Evolutionary conservation across 2,329 filamentous ascomycete genomes (phyloP), one percentile per base, ranked within the genome.

Genomic region (Drechmeria coniospora): DNA sequence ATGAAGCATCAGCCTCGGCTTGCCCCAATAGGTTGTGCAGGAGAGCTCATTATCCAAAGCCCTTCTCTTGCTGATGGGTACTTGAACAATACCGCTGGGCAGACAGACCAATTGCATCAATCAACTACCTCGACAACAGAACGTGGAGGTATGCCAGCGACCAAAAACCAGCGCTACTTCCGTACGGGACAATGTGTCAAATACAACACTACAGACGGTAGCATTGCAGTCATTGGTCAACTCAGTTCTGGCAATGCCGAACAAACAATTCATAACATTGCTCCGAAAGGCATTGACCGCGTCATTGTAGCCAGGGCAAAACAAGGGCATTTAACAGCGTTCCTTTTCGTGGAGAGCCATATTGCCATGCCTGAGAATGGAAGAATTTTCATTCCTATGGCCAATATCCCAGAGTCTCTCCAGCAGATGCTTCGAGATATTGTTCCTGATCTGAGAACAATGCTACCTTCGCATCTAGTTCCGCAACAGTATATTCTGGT

Each of bases 31-130:
- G 32, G 32, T n/a, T 24, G 21, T 15, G 21, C 31, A 3, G 32
- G 35, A n/a, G 35, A 36, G 12, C n/a, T 36, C 12, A 18, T 36
- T 5, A 21, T 36, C 5, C 25, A 36, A 21, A 24, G 30, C 5
- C 28, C 28, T 13, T 27, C 27, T 2, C 19, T 36, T 5, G 14
- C 27, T 8, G 13, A 28, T 3, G 30, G 30, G 21, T 34, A 36
- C 18, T 16, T 33, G 5, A 21, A 17, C 6, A 20, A 28, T 14
- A 17, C 17, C 8, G 31, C 21, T 3, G 12, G 15, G 19, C 12
- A 10, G 27, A n/a, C n/a, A n/a, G n/a, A n/a, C n/a, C n/a, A n/a
- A n/a, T n/a, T n/a, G n/a, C n/a, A n/a, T n/a, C n/a, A n/a, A n/a
- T n/a, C n/a, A n/a, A n/a, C n/a, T n/a, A n/a, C n/a, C n/a, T n/a